Conservation (phyloP, 2,329 filamentous ascomycete genomes). For the Neodidymelliopsis sp. region DNA sequence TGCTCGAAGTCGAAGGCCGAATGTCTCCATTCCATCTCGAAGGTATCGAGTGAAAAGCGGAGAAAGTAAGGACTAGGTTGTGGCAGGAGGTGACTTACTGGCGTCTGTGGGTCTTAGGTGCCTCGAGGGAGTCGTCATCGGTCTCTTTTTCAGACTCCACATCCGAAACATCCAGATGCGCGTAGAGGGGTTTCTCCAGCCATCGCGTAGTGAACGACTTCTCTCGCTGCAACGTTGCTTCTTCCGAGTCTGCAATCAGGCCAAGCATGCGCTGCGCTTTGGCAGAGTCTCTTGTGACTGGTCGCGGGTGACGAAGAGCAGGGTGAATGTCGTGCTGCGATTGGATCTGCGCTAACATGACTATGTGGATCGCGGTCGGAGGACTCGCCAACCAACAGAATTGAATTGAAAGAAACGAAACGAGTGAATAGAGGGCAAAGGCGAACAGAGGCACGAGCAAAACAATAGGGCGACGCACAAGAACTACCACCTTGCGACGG, state of each 20-base stretch:
- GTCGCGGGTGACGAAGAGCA: conserved; percentile 33
- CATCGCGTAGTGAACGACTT: conserved; percentile 38
- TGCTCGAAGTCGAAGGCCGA: conserved; percentile 18
- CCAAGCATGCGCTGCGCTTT: conserved; percentile 39
- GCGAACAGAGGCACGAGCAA: conserved; percentile 21
- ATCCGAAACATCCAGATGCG: conserved; percentile 27
- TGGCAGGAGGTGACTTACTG: conserved; percentile 16
- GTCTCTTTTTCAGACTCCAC: conserved; percentile 20
- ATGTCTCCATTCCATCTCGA: conserved; percentile 21
- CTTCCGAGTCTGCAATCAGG: conserved; percentile 33
- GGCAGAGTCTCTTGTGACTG: conserved; percentile 36
- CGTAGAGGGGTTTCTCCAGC: conserved; percentile 37
- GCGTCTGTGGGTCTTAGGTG: conserved; percentile 19
- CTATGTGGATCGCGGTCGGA: conserved; percentile 20
- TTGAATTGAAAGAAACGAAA: conserved; percentile 1
- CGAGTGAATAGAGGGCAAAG: conserved; percentile 13
- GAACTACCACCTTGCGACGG: conserved; percentile 26
- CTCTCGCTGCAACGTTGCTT: conserved; percentile 29
- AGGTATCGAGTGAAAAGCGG: conserved; percentile 17
- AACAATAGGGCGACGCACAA: conserved; percentile 26
- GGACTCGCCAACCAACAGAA: conserved; percentile 1
- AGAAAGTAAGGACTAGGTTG: conserved; percentile 16
- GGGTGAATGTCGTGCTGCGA: conserved; percentile 32
- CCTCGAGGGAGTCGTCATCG: conserved; percentile 18
- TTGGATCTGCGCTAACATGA: conserved; percentile 31